These are phyloP conservation scores for Paecilomyces formosus DNA, from an alignment of 2,329 filamentous ascomycete species.

Conservation along the genomic window DNA sequence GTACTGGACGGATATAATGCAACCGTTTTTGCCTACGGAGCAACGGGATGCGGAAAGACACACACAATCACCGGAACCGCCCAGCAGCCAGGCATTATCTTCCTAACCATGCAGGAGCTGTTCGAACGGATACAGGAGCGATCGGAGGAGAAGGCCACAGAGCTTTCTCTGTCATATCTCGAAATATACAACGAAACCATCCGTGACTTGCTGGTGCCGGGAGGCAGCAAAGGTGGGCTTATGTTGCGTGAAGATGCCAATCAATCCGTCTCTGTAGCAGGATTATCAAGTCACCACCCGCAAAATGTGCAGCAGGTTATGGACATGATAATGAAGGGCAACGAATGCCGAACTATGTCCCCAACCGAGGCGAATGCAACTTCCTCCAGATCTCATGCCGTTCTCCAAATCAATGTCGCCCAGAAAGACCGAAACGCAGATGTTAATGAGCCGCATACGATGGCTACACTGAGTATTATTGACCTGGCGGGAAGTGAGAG, in stretches of 20 bases:
- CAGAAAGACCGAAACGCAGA: slow-evolving; percentile 90
- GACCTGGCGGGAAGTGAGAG: slow-evolving; percentile 93
- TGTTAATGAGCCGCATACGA: slow-evolving; percentile 90
- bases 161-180: slow-evolving; percentile 86
- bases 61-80: slow-evolving; percentile 93
- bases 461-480: slow-evolving; percentile 97
- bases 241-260: slow-evolving; percentile 94
- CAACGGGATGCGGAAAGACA: slow-evolving; percentile 96
- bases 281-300: slow-evolving; percentile 84
- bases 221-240: slow-evolving; percentile 71
- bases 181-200: slow-evolving; percentile 99
- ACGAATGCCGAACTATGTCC: slow-evolving; percentile 90
- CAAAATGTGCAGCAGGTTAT: slow-evolving; percentile 93
- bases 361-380: slow-evolving; percentile 96
- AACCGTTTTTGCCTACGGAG: slow-evolving; percentile 96
- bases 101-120: slow-evolving; percentile 96
- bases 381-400: slow-evolving; percentile 92
- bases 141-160: slow-evolving; percentile 77
- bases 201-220: slow-evolving; percentile 82
- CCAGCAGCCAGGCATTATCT: slow-evolving; percentile 94
- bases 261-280: slow-evolving; percentile 82
- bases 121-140: slow-evolving; percentile 93
- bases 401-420: slow-evolving; percentile 92
- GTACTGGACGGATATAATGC: slow-evolving; percentile 98
- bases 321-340: slow-evolving; percentile 97